A percentile compares a stretch with the other conserved stretches of the same genome.
phyloP scores from a whole-genome alignment of 129 eudicot species.

The Erigeron canadensis region DNA sequence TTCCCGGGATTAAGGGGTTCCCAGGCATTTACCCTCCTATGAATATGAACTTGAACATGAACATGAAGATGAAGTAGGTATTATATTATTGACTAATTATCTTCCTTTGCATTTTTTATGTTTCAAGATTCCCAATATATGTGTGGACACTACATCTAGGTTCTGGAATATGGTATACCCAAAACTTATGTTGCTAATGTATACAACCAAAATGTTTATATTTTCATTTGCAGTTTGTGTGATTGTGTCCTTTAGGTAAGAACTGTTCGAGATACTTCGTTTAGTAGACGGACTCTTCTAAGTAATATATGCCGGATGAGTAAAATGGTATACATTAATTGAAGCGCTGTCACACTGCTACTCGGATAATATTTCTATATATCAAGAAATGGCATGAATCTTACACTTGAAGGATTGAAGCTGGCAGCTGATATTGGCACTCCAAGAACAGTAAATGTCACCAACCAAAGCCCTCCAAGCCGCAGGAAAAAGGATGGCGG shows the following conservation, averaged over 20 bases:
- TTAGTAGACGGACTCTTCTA: neutral
- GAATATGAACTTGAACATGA: no score
- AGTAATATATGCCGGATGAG: neutral
- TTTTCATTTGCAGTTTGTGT: no score
- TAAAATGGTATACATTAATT: neutral
- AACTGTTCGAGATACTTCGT: no score
- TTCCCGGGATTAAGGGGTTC: no score
- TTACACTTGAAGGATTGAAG: constrained; percentile 88
- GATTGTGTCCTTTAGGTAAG: no score
- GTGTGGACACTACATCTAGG: neutral
- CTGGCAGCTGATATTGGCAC: constrained; percentile 95
- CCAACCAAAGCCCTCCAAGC: constrained; percentile 93
- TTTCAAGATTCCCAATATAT: neutral
- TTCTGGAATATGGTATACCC: neutral
- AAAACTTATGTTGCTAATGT: neutral
- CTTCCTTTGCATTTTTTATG: neutral
- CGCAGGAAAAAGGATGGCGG: constrained; percentile 72
- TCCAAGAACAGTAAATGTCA: constrained; percentile 83
- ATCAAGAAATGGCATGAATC: neutral
- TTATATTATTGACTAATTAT: neutral
- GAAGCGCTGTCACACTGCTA: no score
- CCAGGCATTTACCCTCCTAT: no score
- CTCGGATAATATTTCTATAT: no score
- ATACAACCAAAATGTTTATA: no score
- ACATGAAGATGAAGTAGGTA: no score